A percentile compares a stretch with the other conserved stretches of the same genome.
Evolutionary conservation across 257 asterid genomes (phyloP).

Genomic region (Voacanga thouarsii): DNA sequence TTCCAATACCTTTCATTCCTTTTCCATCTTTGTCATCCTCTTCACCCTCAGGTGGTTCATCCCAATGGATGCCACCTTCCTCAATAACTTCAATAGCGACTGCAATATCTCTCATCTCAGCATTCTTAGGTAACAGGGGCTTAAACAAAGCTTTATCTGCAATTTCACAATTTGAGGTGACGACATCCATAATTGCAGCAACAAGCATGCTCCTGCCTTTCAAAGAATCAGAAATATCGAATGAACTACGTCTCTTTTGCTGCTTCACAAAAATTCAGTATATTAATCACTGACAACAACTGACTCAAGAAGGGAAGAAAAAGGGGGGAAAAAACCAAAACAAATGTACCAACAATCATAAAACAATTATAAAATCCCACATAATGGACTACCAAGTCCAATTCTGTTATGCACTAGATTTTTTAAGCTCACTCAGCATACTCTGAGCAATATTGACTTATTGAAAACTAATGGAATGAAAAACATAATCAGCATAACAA

Average conservation of each 20-base stretch:
- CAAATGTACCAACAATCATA: not conserved
- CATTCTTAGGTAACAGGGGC: constrained; percentile 72
- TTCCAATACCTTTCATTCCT: constrained; percentile 91
- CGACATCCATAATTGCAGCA: constrained; percentile 95
- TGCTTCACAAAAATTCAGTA: constrained; percentile 53
- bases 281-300: constrained; percentile 32
- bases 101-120: constrained; percentile 89
- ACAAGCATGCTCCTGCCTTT: constrained; percentile 99
- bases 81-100: constrained; percentile 94
- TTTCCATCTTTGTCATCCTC: constrained; percentile 66
- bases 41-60: constrained; percentile 59
- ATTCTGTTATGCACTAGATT: not conserved
- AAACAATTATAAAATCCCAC: not conserved
- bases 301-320: not conserved
- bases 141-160: constrained; percentile 57
- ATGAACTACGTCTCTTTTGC: constrained; percentile 73
- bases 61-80: constrained; percentile 95
- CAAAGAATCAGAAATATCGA: constrained; percentile 63
- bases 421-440: not conserved
- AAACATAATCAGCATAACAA: not conserved
- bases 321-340: not conserved
- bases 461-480: not conserved
- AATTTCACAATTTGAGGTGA: constrained; percentile 80
- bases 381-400: not conserved
- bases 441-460: not conserved